Percentiles rank a stretch among this genome's conserved stretches.
Conservation (phyloP, 441 rosid genomes). For the Daphne laureola region DNA sequence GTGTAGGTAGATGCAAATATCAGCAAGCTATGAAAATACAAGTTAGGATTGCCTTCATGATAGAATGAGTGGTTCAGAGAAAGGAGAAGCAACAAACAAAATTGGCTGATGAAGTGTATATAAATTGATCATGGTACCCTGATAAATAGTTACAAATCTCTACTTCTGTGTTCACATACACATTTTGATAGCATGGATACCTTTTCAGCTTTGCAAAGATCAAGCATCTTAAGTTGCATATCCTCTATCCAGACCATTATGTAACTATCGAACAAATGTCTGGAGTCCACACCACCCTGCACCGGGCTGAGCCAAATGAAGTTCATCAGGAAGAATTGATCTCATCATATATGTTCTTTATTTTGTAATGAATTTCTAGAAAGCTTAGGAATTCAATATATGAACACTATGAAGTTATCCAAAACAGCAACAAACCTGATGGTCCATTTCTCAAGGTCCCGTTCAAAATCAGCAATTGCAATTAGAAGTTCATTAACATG, state of each 20-base stretch:
- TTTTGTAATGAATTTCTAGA: no score
- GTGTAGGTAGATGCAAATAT: not conserved
- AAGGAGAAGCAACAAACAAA: not conserved
- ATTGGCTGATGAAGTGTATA: not conserved
- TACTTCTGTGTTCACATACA: not conserved
- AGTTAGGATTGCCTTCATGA: slow-evolving; percentile 26
- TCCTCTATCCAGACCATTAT: slow-evolving; percentile 94
- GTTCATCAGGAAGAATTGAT: not conserved
- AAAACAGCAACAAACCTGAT: slow-evolving; percentile 52
- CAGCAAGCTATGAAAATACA: no score
- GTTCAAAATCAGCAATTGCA: slow-evolving; percentile 76
- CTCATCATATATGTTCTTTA: no score
- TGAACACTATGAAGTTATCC: no score
- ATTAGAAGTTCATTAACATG: slow-evolving; percentile 82
- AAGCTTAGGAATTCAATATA: no score
- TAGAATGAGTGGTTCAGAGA: slow-evolving; percentile 36
- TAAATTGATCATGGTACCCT: not conserved
- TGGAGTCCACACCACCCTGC: slow-evolving; percentile 74
- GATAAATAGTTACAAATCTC: no score
- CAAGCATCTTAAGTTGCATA: slow-evolving; percentile 88
- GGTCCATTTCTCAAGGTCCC: slow-evolving; percentile 76
- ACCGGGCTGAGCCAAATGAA: slow-evolving; percentile 47
- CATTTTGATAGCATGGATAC: slow-evolving; percentile 23
- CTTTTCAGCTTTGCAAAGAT: slow-evolving; percentile 88
- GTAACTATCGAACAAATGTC: slow-evolving; percentile 67